Evolutionary conservation across 352 stramenopile species (phyloP), one percentile per base, ranked within the genome.

Genomic region (Pythium scleroteichum): DNA sequence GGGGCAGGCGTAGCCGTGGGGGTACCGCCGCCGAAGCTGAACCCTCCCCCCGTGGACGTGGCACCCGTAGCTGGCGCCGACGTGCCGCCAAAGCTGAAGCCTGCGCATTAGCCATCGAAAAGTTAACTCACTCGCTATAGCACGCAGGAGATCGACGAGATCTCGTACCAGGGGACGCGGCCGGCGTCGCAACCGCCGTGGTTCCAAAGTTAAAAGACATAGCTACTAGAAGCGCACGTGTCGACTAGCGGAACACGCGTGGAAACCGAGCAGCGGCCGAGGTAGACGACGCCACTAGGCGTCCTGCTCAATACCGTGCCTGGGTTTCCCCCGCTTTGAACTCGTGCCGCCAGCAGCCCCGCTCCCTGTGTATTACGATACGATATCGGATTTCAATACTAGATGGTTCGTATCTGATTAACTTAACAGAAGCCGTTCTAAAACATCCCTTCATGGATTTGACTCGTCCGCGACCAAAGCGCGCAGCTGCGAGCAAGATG

Each of bases 121-220:
- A 22, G 4, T 22, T 6, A 26, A 48, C 5, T 10, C 5, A 35
- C 29, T 35, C 29, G 29, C 29, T 16, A 49, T 29, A 14, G 4
- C 14, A 13, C 20, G 20, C 5, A 26, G 6, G 32, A 2, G 23
- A 51, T 47, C 17, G 41, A 8, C 14, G 46, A 49, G 23, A 40
- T 10, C 22, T 35, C 64, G 54, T 62, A 75, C 69, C 60, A 10
- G 69, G 59, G 23, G 69, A 66, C 26, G 69, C 57, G n/a, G 66
- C 61, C 5, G 68, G 64, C 44, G 67, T 52, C 41, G 65, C 47
- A 40, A 64, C 61, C 49, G 61, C 66, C 53, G 66, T 74, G 42
- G 46, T 51, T 16, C 68, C 69, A 33, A 77, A 77, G 38, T 61
- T 71, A 40, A 77, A 77, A 39, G 64, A 69, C 69, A 77, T 77